Base-by-base conservation (phyloP, 306 rosid genomes). In the Cucurbita maxima region DNA sequence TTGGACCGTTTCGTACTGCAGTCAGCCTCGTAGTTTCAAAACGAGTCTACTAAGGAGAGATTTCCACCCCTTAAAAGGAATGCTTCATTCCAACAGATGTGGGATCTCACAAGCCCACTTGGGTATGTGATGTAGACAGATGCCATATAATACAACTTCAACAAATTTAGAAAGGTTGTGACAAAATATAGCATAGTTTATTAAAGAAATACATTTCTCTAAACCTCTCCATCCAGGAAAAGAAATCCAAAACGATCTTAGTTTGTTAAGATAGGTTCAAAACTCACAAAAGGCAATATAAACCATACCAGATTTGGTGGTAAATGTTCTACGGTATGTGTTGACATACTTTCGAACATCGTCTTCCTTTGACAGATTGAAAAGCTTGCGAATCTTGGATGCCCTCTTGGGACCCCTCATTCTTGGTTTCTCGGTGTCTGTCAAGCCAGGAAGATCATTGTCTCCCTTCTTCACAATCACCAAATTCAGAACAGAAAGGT, bases 351-450 rank as follows among this genome's bases (percentile, higher is more conserved):
- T 86, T 9, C 89, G 80, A 25, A 86, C 89, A 79, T 86, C 89
- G 75, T 86, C 89, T 47, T 79, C 89, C 85, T 86, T 86, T 0
- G 89, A 86, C 19, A 86, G 89, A 40, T 83, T 83, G 78, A 86
- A 86, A 54, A 86, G 87, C 36, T 86, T 86, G 9, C 89, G 82
- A 61, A 86, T 86, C 84, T 86, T 86, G 8, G 89, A 86, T 22
- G 89, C 89, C 79, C 89, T 86, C 84, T 86, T 86, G 7, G 89
- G 89, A 72, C 89, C 89, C 76, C 89, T 83, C 89, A 86, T 86
- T 58, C 89, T 79, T 1, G 89, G 89, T 20, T 86, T 86, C 84
- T 86, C 89, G 3, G 81, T 81, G 77, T 86, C 89, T 1, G 89
- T 86, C 79, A 86, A 68, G 15, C 89, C 89, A 69, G 89, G 89